Base-by-base conservation (phyloP, 805 yeast genomes). In the Ogataea allantospora region DNA sequence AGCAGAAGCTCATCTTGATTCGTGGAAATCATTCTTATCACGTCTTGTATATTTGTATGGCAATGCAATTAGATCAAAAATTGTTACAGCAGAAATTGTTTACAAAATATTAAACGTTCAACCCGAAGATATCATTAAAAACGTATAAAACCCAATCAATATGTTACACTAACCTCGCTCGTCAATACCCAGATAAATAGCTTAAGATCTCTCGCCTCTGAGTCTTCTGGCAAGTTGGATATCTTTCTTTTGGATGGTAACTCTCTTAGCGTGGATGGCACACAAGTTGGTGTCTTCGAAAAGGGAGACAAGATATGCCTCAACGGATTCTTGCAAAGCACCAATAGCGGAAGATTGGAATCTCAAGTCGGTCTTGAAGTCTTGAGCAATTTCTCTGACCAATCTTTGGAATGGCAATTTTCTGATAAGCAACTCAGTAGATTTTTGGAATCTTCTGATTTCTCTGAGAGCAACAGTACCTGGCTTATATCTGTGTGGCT, bases 191-290 rank as follows among this genome's bases (percentile, higher is more conserved):
- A 23, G 27, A 19, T 16, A 31, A 38, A 32, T 26, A 27, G 18
- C 41, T 63, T 79, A 85, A 55, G 91, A 78, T 82, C 93, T 83
- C 76, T 85, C 95, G 70, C 97, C 98, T 74, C 97, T 83, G 67
- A 91, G 80, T 77, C 98, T 85, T 76, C 97, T 85, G 54, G 98
- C 99, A 65, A 91, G 78, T 65, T 89, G 96, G 67, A 91, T 87
- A 70, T 91, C 99, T 74, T 89, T 89, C 87, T 88, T 91, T 78
- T 88, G 96, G 62, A 91, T 88, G 51, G 99, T 91, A 57, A 91
- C 98, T 74, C 99, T 84, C 82, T 93, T 91, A 61, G 98, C 99
- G 71, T 91, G 99, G 56, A 88, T 87, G 51, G 98, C 97, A 74
- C 97, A 93, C 75, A 91, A 79, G 77, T 89, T 91, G 53, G 98